A percentile compares a stretch with the other conserved stretches of the same genome.
Conservation (phyloP, 768 basidiomycete genomes). For the Lentinula detonsa region DNA sequence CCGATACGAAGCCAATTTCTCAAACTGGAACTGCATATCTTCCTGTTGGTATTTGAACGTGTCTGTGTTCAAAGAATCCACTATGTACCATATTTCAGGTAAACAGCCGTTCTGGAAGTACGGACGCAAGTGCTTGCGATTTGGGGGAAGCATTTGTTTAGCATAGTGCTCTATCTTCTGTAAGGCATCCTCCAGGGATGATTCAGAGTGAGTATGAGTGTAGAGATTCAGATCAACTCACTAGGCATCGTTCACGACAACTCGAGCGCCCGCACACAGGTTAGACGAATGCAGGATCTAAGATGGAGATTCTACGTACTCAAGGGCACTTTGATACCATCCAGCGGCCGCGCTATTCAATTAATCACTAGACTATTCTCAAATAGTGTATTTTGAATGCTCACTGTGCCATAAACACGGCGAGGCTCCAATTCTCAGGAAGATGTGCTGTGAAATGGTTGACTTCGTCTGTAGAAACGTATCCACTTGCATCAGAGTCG, state of each 20-base stretch:
- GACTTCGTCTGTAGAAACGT: conserved; percentile 17
- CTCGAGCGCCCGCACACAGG: neutral
- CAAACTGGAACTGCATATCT: conserved; percentile 5
- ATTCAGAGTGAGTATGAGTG: neutral
- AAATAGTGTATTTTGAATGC: conserved; percentile 7
- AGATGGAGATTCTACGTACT: conserved; percentile 7
- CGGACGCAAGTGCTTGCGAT: conserved; percentile 6
- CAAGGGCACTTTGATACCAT: conserved; percentile 20
- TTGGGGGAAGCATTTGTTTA: neutral
- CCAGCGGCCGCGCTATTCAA: conserved; percentile 19
- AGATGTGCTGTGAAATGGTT: conserved; percentile 17
- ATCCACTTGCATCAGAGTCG: conserved; percentile 19
- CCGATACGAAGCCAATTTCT: conserved; percentile 5
- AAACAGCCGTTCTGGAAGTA: conserved; percentile 11
- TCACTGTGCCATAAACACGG: conserved; percentile 14
- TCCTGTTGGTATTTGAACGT: conserved; percentile 12
- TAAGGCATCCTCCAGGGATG: neutral
- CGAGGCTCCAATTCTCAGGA: conserved; percentile 16
- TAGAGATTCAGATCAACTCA: neutral
- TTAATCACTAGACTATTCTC: neutral
- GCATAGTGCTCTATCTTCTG: neutral
- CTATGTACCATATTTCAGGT: conserved; percentile 9
- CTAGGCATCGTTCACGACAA: conserved; percentile 11
- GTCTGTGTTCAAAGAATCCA: conserved; percentile 11
- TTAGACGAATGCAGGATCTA: neutral